Base-by-base conservation (phyloP, 305 asterid species). In the Striga hermonthica region DNA sequence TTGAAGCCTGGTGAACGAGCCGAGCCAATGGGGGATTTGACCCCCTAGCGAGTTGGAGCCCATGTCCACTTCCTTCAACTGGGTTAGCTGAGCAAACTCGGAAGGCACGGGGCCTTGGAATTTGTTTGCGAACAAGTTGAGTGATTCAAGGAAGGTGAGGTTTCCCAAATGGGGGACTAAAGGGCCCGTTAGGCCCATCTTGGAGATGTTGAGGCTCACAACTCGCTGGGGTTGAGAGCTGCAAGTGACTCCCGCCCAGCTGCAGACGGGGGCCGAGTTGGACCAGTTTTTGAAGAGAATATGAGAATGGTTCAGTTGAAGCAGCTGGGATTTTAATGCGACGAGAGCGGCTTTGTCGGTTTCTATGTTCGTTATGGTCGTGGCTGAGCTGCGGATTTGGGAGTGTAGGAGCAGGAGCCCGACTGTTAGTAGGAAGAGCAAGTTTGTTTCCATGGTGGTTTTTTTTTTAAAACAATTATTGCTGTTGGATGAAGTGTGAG, bases 261-360 rank as follows among this genome's bases (percentile, higher is more conserved):
- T 13, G 54, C 54, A 48, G 5, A n/a, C 54, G 7, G 54, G n/a
- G 54, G 54, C 14, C 0, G 54, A 48, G 36, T 1, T 38, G 0
- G 76, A 71, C 80, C 76, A 76, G 41, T 72, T 76, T 36, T 16
- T 50, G 2, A 41, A 31, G 57, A 75, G 35, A 3, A 13, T 48
- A n/a, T 48, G 54, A 3, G 49, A 43, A 13, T 16, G 54, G 54
- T 48, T 7, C 16, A 16, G 13, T n/a, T 13, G 10, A 43, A 43
- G 54, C 1, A 48, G 54, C 22, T 48, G 16, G 3, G 54, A 48
- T 48, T 48, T 48, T 3, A 48, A 48, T 15, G 54, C 54, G 54
- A 48, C 22, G 7, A 48, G 54, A 0, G 54, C 54, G 16, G 54
- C n/a, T 4, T 48, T 12, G 13, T 48, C 54, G 54, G 47, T 41